phyloP scores from a whole-genome alignment of 176 grass and related monocot genomes.

The Hordeum marinum region DNA sequence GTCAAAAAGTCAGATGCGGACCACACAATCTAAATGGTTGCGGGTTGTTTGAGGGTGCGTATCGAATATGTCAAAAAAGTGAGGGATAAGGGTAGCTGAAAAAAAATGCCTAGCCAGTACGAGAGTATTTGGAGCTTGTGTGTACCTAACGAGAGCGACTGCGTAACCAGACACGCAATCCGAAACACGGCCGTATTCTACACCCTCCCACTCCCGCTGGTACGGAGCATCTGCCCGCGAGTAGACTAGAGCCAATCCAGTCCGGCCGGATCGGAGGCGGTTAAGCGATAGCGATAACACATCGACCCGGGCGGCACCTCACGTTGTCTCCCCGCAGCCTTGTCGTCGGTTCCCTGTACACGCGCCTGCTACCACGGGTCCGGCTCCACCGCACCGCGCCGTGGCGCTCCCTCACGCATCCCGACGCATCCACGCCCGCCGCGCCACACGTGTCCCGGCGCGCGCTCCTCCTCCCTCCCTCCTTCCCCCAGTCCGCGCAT shows the following conservation, averaged over 20 bases:
- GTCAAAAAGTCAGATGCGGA: no score
- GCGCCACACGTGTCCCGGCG: conserved; percentile 37
- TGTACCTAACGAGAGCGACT: background rate
- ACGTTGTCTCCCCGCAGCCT: background rate
- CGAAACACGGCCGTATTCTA: background rate
- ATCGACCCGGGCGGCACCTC: background rate
- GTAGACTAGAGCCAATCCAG: background rate
- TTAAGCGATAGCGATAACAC: conserved; percentile 1
- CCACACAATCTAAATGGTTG: no score
- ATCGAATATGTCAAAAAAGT: no score
- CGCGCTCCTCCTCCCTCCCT: background rate
- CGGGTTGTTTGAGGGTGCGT: no score
- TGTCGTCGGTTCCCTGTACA: background rate
- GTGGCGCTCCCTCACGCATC: background rate
- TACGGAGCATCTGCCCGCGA: background rate
- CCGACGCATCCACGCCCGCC: conserved; percentile 29
- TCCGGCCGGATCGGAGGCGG: background rate
- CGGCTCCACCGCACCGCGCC: background rate
- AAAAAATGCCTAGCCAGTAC: background rate
- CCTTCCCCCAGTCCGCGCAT: background rate
- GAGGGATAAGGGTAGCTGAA: background rate
- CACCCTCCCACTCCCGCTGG: background rate
- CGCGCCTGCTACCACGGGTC: background rate
- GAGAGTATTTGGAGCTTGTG: background rate
- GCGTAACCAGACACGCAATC: background rate